These are phyloP conservation scores for Cladophialophora exuberans DNA, from an alignment of 2,329 filamentous ascomycete genomes.

Conservation along the genomic window DNA sequence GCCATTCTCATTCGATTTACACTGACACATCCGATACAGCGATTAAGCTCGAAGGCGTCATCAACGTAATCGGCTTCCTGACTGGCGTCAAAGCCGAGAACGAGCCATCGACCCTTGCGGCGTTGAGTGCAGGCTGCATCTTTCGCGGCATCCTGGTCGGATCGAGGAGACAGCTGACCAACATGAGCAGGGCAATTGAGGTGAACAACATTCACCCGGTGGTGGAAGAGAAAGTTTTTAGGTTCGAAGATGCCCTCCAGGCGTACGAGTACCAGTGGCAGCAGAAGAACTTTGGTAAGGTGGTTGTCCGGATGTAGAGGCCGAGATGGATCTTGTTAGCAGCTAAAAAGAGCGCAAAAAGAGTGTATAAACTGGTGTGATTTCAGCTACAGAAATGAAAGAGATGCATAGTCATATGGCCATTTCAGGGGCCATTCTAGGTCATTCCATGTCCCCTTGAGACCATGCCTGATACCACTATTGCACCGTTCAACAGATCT, in stretches of 20 bases:
- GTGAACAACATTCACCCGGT: neutral
- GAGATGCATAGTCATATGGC: no score
- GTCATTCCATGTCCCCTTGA: no score
- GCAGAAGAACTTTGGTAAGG: neutral
- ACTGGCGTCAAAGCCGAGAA: neutral
- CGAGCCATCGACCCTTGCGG: neutral
- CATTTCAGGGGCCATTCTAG: no score
- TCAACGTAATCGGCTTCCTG: neutral
- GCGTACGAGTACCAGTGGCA: constrained; percentile 19
- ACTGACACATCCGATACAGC: no score
- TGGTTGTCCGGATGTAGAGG: no score
- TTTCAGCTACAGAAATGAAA: no score
- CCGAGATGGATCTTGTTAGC: no score
- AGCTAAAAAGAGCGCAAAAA: no score
- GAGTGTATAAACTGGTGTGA: no score
- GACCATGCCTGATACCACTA: no score
- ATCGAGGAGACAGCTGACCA: neutral
- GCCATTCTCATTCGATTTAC: no score
- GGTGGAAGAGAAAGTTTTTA: neutral
- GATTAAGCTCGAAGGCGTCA: neutral
- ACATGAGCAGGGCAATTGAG: neutral
- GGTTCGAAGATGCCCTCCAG: neutral
- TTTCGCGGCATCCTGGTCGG: neutral
- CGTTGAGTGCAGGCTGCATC: neutral
- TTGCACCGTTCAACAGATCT: no score